Evolutionary conservation across 805 yeast genomes (phyloP).

Genomic region (Candida piceae): DNA sequence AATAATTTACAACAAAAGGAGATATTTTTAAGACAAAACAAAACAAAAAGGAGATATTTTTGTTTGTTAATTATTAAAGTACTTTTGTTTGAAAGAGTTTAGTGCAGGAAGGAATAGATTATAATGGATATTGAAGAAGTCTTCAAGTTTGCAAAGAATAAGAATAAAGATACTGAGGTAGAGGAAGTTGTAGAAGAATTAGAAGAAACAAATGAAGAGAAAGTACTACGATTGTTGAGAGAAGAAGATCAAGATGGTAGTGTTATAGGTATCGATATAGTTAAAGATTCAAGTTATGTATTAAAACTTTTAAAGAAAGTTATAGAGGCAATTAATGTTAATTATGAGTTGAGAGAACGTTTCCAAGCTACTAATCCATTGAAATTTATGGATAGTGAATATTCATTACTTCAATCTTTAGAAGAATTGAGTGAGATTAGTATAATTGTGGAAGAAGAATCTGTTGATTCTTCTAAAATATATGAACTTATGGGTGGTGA

Average conservation of each 20-base stretch:
- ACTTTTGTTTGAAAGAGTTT: too few species aligned
- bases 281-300: too few species aligned
- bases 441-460: slow-evolving; percentile 10
- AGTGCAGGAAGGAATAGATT: too few species aligned
- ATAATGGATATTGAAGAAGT: slow-evolving; percentile 1
- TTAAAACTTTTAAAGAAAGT: slow-evolving; percentile 8
- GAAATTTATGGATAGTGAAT: slow-evolving; percentile 18
- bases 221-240: not conserved
- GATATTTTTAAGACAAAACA: too few species aligned
- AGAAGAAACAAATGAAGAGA: slow-evolving; percentile 1
- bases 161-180: slow-evolving; percentile 4
- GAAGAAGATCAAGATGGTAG: not conserved
- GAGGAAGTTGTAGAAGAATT: slow-evolving; percentile 6
- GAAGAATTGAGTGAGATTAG: slow-evolving; percentile 16
- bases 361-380: slow-evolving; percentile 8
- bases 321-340: slow-evolving; percentile 4
- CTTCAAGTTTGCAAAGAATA: not conserved
- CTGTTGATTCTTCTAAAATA: not conserved
- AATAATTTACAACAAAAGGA: too few species aligned
- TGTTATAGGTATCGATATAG: too few species aligned
- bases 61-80: too few species aligned
- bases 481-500: slow-evolving; percentile 2
- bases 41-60: not conserved
- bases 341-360: slow-evolving; percentile 8
- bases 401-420: slow-evolving; percentile 13